phyloP scores from a whole-genome alignment of 1,139 yeast species.

The Yamadazyma sp. region DNA sequence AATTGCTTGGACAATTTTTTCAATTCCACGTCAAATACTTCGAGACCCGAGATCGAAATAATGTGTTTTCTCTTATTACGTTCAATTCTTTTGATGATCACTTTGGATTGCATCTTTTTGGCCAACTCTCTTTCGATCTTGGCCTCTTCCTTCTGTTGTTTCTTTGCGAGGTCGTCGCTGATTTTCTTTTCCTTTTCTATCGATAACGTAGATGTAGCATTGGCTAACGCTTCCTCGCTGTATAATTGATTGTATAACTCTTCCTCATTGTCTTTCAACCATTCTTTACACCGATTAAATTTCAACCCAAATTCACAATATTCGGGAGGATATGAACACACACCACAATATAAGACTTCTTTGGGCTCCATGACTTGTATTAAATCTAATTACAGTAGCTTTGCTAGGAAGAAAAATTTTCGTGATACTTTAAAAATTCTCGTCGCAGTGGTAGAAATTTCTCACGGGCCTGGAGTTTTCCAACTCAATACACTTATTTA shows the following conservation, averaged over 20 bases:
- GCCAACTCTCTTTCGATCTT: slow-evolving; percentile 83
- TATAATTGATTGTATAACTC: slow-evolving; percentile 63
- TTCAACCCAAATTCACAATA: slow-evolving; percentile 91
- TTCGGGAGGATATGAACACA: slow-evolving; percentile 88
- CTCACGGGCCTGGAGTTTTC: slow-evolving; percentile 72
- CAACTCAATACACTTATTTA: slow-evolving; percentile 68
- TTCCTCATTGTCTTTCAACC: slow-evolving; percentile 65
- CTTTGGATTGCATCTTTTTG: slow-evolving; percentile 76
- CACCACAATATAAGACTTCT: slow-evolving; percentile 68
- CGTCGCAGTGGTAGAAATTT: slow-evolving; percentile 18
- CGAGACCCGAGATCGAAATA: slow-evolving; percentile 83
- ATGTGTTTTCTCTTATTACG: slow-evolving; percentile 89
- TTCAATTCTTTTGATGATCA: slow-evolving; percentile 81
- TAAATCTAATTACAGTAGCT: neutral
- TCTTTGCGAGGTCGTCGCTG: slow-evolving; percentile 77
- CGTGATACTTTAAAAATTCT: slow-evolving; percentile 10
- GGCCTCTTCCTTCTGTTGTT: slow-evolving; percentile 87
- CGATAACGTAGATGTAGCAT: slow-evolving; percentile 55
- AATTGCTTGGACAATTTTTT: slow-evolving; percentile 90
- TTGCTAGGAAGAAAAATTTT: slow-evolving; percentile 3
- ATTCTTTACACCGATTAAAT: slow-evolving; percentile 77
- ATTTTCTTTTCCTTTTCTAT: slow-evolving; percentile 80
- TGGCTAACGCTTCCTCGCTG: slow-evolving; percentile 53
- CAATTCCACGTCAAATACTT: slow-evolving; percentile 84
- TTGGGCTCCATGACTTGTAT: slow-evolving; percentile 37